Base-by-base conservation (phyloP, 2,329 filamentous ascomycete species). In the Paecilomyces variotii region DNA sequence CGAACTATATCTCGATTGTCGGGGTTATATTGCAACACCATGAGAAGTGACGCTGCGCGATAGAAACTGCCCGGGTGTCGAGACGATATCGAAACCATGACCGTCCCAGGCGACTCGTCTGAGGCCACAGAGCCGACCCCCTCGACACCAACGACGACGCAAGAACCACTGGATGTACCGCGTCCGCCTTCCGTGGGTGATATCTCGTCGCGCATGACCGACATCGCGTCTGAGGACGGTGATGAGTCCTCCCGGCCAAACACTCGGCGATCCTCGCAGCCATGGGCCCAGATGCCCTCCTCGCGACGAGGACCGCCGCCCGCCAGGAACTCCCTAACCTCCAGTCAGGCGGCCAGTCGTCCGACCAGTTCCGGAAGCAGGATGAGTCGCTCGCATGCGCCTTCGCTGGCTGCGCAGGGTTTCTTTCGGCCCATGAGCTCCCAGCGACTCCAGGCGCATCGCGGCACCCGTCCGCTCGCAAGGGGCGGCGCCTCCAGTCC, bases 351-450 rank as follows among this genome's bases (percentile, higher is more conserved):
- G 57, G 72, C 78, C 30, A 78, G 81, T 72, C 70, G 85, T 74
- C 64, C 82, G 82, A 57, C 61, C 11, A 62, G 61, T 54, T 57
- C 59, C 80, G 56, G 81, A 14, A 93, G 87, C 64, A 82, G 89
- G 50, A 81, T 88, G 53, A 91, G 87, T 70, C 84, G 87, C 68
- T 94, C 90, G 50, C 94, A 99, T 79, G 91, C 96, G 24, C 92
- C 94, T 1, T 91, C 89, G 1, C 79, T 99, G 56, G 88, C 91
- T 2, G 91, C 91, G 14, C 89, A 93, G 69, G 93, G 90, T 57
- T 97, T 99, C 78, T 96, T 96, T 71, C 88, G 88, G 25, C 94
- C 94, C 45, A 96, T 99, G 91, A 97, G 92, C 76, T 96, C 93
- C 26, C 91, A 96, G 72, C 88, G 91, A 72, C 80, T 97, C 55